A percentile compares a stretch with the other conserved stretches of the same genome.
phyloP scores from a whole-genome alignment of 2,329 filamentous ascomycete species.

The Stenocarpella maydis region DNA sequence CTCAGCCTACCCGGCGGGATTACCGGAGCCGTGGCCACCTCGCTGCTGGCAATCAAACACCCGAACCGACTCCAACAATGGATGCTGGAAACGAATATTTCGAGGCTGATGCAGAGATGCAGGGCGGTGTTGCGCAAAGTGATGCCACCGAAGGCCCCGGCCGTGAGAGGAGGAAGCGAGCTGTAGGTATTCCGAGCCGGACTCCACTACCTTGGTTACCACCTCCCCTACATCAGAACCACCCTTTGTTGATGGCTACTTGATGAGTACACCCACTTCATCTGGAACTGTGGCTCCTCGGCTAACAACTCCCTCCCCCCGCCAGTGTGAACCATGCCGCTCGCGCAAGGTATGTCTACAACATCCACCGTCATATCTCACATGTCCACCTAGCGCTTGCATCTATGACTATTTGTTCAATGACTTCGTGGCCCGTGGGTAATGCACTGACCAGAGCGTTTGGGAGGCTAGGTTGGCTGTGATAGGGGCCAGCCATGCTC shows the following conservation, averaged over 20 bases:
- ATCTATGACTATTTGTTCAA: not conserved
- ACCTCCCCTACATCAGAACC: not conserved
- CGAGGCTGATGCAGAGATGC: not conserved
- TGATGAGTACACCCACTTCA: not conserved
- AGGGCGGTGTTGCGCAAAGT: not conserved
- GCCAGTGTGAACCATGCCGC: conserved; percentile 14
- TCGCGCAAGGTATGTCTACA: conserved; percentile 13
- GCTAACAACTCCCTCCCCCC: not conserved
- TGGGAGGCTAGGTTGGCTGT: conserved; percentile 42
- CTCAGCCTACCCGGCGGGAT: not conserved
- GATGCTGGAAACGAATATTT: not conserved
- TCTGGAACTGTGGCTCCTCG: not conserved
- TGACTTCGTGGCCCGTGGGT: not conserved
- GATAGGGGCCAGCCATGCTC: conserved; percentile 49
- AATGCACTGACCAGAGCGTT: not conserved
- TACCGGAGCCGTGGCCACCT: not conserved
- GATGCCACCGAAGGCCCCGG: conserved; percentile 4
- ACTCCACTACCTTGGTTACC: not conserved
- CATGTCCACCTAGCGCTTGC: not conserved
- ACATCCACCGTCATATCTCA: not conserved
- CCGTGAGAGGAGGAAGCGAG: not conserved
- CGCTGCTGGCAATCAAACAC: not conserved
- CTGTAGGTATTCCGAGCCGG: not conserved
- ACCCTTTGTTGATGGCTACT: not conserved
- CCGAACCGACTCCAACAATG: not conserved